phyloP scores from a whole-genome alignment of 2,329 filamentous ascomycete species.

The Huntiella bhutanensis region DNA sequence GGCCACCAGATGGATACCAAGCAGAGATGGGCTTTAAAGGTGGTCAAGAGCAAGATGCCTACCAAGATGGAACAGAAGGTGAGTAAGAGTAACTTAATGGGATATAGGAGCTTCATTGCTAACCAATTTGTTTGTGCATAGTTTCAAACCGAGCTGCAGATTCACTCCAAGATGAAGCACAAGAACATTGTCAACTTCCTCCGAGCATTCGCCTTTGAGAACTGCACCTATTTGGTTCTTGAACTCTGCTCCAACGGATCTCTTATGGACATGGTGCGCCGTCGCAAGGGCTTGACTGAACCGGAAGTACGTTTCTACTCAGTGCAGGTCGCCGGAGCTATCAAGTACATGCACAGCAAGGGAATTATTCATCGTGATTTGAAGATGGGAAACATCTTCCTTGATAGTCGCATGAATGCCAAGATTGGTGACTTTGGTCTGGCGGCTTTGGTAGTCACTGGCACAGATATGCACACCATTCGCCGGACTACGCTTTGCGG shows the following conservation, averaged over 20 bases:
- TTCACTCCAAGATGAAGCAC: slow-evolving; percentile 94
- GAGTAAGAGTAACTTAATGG: slow-evolving; percentile 13
- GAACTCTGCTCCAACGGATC: slow-evolving; percentile 92
- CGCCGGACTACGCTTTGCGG: slow-evolving; percentile 87
- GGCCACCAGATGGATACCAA: slow-evolving; percentile 47
- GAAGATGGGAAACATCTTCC: slow-evolving; percentile 95
- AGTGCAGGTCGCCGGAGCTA: slow-evolving; percentile 84
- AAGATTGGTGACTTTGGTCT: slow-evolving; percentile 97
- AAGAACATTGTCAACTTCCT: slow-evolving; percentile 92
- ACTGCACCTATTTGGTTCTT: slow-evolving; percentile 80
- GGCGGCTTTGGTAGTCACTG: slow-evolving; percentile 76
- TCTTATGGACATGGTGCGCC: slow-evolving; percentile 94
- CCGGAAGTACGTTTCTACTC: slow-evolving; percentile 88
- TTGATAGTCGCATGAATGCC: slow-evolving; percentile 88
- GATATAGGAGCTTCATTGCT: slow-evolving; percentile 6
- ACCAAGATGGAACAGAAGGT: slow-evolving; percentile 74
- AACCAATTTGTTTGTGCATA: slow-evolving; percentile 16
- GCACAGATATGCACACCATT: slow-evolving; percentile 68
- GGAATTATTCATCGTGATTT: slow-evolving; percentile 93
- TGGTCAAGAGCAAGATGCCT: slow-evolving; percentile 68
- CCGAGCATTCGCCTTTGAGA: slow-evolving; percentile 76
- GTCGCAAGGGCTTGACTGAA: slow-evolving; percentile 73
- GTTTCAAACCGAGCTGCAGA: slow-evolving; percentile 76
- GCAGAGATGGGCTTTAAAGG: slow-evolving; percentile 58
- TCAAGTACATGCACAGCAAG: slow-evolving; percentile 93